Evolutionary conservation across 1,284 basidiomycete genomes (phyloP).

Genomic region (Austroboletus olivaceoglutinosus): DNA sequence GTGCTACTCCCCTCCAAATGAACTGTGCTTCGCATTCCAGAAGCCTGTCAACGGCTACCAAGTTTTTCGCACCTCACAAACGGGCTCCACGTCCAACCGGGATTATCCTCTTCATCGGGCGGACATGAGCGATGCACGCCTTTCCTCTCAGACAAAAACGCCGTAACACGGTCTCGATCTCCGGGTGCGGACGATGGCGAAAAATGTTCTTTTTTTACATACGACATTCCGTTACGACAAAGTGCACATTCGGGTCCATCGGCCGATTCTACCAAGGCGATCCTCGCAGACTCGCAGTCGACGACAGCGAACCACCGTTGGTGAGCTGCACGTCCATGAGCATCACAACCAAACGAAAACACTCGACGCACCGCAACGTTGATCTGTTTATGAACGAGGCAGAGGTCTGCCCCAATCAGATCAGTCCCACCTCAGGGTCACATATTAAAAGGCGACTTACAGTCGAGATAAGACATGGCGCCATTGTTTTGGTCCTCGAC

Average conservation of each 20-base stretch:
- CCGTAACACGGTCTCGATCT: neutral
- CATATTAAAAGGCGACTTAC: constrained; percentile 46
- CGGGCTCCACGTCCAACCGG: neutral
- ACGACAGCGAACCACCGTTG: constrained; percentile 43
- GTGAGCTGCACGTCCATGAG: constrained; percentile 36
- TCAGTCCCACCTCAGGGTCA: constrained; percentile 31
- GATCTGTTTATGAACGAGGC: constrained; percentile 60
- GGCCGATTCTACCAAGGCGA: constrained; percentile 46
- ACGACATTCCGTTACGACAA: neutral
- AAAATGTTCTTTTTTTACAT: constrained; percentile 4
- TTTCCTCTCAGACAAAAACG: neutral
- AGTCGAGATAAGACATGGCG: constrained; percentile 84
- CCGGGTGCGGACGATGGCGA: neutral
- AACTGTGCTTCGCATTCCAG: neutral
- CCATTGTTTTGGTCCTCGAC: constrained; percentile 98
- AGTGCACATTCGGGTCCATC: neutral
- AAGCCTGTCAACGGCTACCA: constrained; percentile 3
- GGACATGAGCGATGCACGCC: neutral
- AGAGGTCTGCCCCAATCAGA: constrained; percentile 44
- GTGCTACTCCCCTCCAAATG: neutral
- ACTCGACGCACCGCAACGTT: constrained; percentile 52
- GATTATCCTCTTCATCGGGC: neutral
- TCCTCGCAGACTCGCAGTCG: constrained; percentile 39
- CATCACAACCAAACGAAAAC: neutral
- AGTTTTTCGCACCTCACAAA: neutral